Percentiles rank a stretch among this genome's conserved stretches.
Evolutionary conservation across 805 yeast genomes (phyloP).

Genomic region (Cyberlindnera bimundalis): DNA sequence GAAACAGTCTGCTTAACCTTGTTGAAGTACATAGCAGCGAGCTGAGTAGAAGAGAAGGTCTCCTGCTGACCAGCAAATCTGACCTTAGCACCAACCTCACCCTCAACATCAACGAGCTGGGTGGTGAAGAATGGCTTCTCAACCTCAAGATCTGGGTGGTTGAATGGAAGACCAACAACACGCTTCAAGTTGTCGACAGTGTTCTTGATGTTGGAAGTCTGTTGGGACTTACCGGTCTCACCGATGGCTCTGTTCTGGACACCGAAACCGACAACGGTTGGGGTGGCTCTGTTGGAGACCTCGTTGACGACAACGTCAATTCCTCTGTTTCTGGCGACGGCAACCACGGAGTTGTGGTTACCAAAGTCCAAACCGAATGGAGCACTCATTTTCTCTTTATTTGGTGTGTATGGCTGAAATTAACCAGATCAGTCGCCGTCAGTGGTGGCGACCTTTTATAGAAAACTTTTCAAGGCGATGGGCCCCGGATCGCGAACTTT

Average conservation of each 20-base stretch:
- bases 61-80: conserved; percentile 75
- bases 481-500: conserved; percentile 2
- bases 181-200: conserved; percentile 95
- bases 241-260: conserved; percentile 86
- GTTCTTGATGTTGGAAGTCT: conserved; percentile 93
- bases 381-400: conserved; percentile 61
- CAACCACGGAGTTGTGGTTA: conserved; percentile 88
- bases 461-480: conserved; percentile 14
- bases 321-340: conserved; percentile 97
- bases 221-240: conserved; percentile 94
- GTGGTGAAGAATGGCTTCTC: conserved; percentile 76
- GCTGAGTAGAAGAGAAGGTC: conserved; percentile 82
- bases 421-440: not conserved
- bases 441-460: conserved; percentile 3
- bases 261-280: conserved; percentile 90
- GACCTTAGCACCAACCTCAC: conserved; percentile 81
- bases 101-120: conserved; percentile 69
- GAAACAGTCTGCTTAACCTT: conserved; percentile 79
- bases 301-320: conserved; percentile 98
- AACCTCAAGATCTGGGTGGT: conserved; percentile 70
- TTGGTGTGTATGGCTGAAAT: not conserved
- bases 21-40: conserved; percentile 91
- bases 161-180: conserved; percentile 71
- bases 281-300: conserved; percentile 96
- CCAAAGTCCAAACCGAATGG: conserved; percentile 99